Percentiles rank a stretch among this genome's conserved stretches.
Evolutionary conservation across 2,329 filamentous ascomycete genomes (phyloP).

Genomic region (Paecilomyces fulvus): DNA sequence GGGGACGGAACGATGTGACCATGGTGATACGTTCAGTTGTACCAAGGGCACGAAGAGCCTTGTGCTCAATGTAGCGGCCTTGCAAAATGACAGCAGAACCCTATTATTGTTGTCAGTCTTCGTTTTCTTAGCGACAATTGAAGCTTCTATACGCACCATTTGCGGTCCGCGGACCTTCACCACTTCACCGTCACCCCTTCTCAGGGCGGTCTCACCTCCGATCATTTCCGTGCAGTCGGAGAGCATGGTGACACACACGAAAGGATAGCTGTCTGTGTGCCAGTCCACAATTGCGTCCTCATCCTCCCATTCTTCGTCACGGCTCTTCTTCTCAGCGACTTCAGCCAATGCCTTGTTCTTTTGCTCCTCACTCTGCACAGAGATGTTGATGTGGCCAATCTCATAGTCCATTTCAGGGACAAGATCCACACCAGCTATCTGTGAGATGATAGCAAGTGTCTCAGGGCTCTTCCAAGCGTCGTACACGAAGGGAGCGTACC

Average conservation of each 20-base stretch:
- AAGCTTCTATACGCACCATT: conserved; percentile 39
- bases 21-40: conserved; percentile 55
- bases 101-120: conserved; percentile 27
- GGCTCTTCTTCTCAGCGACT: conserved; percentile 29
- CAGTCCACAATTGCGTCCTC: conserved; percentile 51
- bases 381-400: conserved; percentile 49
- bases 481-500: conserved; percentile 57
- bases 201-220: conserved; percentile 57
- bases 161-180: conserved; percentile 52
- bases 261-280: conserved; percentile 59
- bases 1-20: conserved; percentile 58
- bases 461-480: conserved; percentile 51
- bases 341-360: conserved; percentile 36
- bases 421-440: conserved; percentile 48
- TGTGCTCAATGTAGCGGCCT: conserved; percentile 59
- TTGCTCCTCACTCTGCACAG: conserved; percentile 42
- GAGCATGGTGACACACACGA: conserved; percentile 62
- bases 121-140: neutral
- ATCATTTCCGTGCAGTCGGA: conserved; percentile 56
- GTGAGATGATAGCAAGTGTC: conserved; percentile 40
- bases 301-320: conserved; percentile 39
- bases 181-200: conserved; percentile 45
- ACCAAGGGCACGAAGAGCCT: conserved; percentile 51
- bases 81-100: conserved; percentile 58
- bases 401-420: conserved; percentile 48